Percentiles rank a stretch among this genome's conserved stretches.
phyloP scores from a whole-genome alignment of 2,329 filamentous ascomycete species.

The Aspergillus brunneoviolaceus region DNA sequence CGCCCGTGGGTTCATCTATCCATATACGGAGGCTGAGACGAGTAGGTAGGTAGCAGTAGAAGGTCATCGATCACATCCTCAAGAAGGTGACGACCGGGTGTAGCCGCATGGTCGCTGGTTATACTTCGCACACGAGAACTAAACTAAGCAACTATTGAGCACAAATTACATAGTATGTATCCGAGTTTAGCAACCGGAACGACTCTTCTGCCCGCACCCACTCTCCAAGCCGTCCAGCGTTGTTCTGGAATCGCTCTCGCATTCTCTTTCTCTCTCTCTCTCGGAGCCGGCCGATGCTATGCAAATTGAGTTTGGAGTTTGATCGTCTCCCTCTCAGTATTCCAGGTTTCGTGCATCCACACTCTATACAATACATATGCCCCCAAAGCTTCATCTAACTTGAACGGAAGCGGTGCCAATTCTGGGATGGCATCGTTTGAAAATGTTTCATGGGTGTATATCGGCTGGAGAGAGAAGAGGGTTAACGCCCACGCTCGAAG shows the following conservation, averaged over 20 bases:
- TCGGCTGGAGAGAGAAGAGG: background rate
- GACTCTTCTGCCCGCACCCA: background rate
- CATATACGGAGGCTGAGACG: background rate
- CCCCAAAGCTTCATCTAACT: background rate
- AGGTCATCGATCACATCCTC: too few relatives aligned
- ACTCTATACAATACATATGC: background rate
- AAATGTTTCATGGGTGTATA: background rate
- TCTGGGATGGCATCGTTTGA: background rate
- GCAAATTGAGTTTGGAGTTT: background rate
- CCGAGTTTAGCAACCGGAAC: background rate
- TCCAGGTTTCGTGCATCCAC: background rate
- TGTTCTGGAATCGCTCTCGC: background rate
- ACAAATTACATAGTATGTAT: background rate
- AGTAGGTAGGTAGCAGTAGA: background rate
- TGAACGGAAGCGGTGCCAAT: background rate
- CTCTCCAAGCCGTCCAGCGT: background rate
- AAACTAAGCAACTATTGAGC: background rate
- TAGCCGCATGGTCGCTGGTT: too few relatives aligned
- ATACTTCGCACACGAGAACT: too few relatives aligned
- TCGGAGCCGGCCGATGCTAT: background rate
- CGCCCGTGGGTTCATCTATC: background rate
- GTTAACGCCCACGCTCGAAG: background rate
- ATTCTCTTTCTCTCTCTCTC: background rate
- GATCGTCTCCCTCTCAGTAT: background rate
- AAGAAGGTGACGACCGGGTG: too few relatives aligned